These are phyloP conservation scores for Neurospora sp. DNA, from an alignment of 495 filamentous ascomycete genomes.

Conservation along the genomic window DNA sequence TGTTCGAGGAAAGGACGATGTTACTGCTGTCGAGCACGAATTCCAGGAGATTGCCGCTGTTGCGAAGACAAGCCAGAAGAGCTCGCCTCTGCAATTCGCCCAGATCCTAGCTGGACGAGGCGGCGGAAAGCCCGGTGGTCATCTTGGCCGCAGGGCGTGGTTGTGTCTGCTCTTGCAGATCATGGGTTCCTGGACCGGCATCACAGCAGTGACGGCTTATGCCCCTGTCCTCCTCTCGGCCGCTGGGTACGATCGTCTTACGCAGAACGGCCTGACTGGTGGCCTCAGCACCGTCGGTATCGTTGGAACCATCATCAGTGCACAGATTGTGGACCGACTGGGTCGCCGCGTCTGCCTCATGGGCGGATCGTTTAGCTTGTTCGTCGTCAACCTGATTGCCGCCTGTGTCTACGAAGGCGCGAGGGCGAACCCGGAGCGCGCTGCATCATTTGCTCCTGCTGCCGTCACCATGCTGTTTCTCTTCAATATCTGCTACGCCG, in stretches of 20 bases:
- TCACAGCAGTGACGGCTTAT: constrained; percentile 60
- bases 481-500: constrained; percentile 10
- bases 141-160: constrained; percentile 8
- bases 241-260: constrained; percentile 5
- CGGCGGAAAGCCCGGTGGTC: constrained; percentile 1
- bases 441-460: constrained; percentile 7
- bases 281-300: constrained; percentile 9
- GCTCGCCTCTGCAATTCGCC: background rate
- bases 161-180: constrained; percentile 55
- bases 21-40: background rate
- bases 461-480: constrained; percentile 11
- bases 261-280: constrained; percentile 8
- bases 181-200: constrained; percentile 65
- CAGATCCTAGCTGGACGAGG: background rate
- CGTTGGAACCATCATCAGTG: constrained; percentile 11
- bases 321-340: constrained; percentile 10
- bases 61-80: background rate
- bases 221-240: constrained; percentile 50
- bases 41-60: background rate
- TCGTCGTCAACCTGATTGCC: constrained; percentile 6
- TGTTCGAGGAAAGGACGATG: background rate
- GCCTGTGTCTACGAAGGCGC: constrained; percentile 7
- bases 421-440: constrained; percentile 4
- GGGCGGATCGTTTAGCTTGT: constrained; percentile 3
- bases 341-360: constrained; percentile 9